Evolutionary conservation across 345 rosid species (phyloP), one percentile per base, ranked within the genome.

Genomic region (Eucalyptus pauciflora): DNA sequence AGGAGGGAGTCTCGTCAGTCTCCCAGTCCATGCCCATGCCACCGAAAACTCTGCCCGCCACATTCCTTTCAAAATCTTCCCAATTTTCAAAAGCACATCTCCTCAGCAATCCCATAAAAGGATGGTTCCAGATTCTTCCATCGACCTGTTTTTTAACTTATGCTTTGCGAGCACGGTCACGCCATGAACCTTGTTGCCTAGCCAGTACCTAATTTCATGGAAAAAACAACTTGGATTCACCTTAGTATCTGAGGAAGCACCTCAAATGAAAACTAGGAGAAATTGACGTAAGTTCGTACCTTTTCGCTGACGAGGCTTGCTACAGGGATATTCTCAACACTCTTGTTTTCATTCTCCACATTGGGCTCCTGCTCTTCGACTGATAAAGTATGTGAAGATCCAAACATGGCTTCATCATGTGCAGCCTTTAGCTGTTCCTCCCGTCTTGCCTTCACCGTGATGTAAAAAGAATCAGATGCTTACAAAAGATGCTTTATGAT

Each of bases 131-230:
- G 48, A 76, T 76, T 76, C 48, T 76, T 37, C 83, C 83, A 76
- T 76, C 3, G 2, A 20, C 25, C 83, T 2, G 15, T 76, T 37
- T 76, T 24, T 76, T 76, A 8, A 76, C 46, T 91, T 94, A 94
- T 31, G 89, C 87, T 92, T 95, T 97, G 31, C 98, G 96, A 80
- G 96, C 98, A 33, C 99, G 96, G 92, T 96, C 98, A 86, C 98
- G 98, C 99, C 99, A 97, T 37, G 99, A 96, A 88, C 97, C 98
- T 93, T 95, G 96, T 88, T 97, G 99, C 95, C 95, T 96, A 85
- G 96, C 95, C 88, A 96, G 96, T 49, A 97, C 98, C 99, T 98
- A 93, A 71, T 89, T 86, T 50, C 92, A 54, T 2, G 33, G 12
- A 1, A 89, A 22, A 7, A 45, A 56, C 7, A 64, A 71, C 48